Percentiles rank a stretch among this genome's conserved stretches.
Evolutionary conservation across 805 yeast genomes (phyloP).

Genomic region (Zygosaccharomyces gambellarensis): DNA sequence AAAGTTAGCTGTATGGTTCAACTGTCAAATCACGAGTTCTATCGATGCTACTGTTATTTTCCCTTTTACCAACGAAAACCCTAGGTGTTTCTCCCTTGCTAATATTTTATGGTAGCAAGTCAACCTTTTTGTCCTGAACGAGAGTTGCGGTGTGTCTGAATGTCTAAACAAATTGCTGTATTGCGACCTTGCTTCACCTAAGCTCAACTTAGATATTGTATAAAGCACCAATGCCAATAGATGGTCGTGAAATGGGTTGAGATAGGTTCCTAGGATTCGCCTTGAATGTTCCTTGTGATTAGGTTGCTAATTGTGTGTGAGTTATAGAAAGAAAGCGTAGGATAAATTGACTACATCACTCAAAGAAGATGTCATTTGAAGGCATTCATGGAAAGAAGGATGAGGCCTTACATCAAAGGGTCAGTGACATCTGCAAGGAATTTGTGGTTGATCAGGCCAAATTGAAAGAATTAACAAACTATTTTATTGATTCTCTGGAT

Average conservation of each 20-base stretch:
- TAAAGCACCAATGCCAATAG: not conserved
- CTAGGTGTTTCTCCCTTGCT: not conserved
- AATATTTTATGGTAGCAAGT: not conserved
- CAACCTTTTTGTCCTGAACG: not conserved
- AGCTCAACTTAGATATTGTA: not conserved
- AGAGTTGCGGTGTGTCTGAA: not conserved
- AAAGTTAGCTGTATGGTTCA: not conserved
- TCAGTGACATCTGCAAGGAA: constrained; percentile 26
- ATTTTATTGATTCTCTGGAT: constrained; percentile 58
- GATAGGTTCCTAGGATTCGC: not conserved
- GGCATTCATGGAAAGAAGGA: constrained; percentile 27
- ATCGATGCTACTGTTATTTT: not conserved
- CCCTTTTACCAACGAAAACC: no score
- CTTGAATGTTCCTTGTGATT: no score
- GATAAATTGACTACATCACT: not conserved
- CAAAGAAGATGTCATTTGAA: constrained; percentile 29
- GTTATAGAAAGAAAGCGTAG: not conserved
- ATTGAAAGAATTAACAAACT: constrained; percentile 37
- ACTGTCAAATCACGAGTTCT: not conserved
- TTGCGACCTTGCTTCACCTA: not conserved
- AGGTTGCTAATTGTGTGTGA: not conserved
- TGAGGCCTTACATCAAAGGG: constrained; percentile 20
- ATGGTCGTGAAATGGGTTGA: not conserved
- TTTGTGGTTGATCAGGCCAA: constrained; percentile 25
- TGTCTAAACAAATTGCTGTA: not conserved